Percentiles rank a stretch among this genome's conserved stretches.
Evolutionary conservation across 2,329 filamentous ascomycete genomes (phyloP).

Genomic region (Hypoxylon sp.): DNA sequence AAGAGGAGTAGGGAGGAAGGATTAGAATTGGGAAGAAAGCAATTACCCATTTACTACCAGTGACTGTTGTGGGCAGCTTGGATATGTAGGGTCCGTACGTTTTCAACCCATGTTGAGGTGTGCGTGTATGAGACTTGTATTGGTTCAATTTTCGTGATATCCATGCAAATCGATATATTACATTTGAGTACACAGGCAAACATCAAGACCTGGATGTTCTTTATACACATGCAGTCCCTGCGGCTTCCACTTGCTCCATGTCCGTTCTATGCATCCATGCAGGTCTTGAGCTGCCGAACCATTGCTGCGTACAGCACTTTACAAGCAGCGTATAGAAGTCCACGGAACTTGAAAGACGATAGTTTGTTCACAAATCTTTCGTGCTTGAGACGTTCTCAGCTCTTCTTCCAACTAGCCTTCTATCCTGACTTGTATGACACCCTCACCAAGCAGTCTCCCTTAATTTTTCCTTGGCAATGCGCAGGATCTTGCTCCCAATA

Average conservation of each 20-base stretch:
- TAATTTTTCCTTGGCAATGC: neutral
- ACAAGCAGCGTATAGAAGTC: neutral
- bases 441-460: neutral
- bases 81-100: neutral
- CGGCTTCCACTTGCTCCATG: neutral
- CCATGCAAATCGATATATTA: slow-evolving; percentile 26
- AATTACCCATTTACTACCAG: slow-evolving; percentile 7
- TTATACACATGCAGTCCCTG: slow-evolving; percentile 8
- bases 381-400: neutral
- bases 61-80: neutral
- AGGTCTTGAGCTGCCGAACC: neutral
- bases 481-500: neutral
- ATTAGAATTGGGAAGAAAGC: slow-evolving; percentile 10
- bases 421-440: neutral
- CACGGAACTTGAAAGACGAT: neutral
- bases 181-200: slow-evolving; percentile 17
- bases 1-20: slow-evolving; percentile 6
- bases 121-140: slow-evolving; percentile 1
- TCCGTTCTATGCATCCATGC: neutral
- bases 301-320: neutral
- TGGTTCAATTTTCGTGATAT: slow-evolving; percentile 22
- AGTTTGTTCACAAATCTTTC: neutral
- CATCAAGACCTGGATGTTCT: neutral
- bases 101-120: neutral
- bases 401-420: too few species aligned